These are phyloP conservation scores for Rubroboletus satanas DNA, from an alignment of 768 basidiomycete genomes.

Conservation along the genomic window DNA sequence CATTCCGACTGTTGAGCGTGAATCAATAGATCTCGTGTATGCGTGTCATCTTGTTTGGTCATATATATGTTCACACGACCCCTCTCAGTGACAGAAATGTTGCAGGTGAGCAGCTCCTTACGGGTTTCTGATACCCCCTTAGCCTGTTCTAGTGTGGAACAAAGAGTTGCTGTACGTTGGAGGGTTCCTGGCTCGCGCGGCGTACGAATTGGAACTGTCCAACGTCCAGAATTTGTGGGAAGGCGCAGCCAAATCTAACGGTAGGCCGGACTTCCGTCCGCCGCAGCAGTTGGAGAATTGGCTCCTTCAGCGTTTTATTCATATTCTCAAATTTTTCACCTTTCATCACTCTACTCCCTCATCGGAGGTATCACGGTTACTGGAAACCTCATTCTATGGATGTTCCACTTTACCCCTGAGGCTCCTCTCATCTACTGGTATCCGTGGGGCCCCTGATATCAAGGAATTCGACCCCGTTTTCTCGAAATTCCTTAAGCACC, in stretches of 20 bases:
- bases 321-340: slow-evolving; percentile 85
- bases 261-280: slow-evolving; percentile 25
- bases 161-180: slow-evolving; percentile 46
- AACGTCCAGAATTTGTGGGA: slow-evolving; percentile 48
- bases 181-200: slow-evolving; percentile 8
- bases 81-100: slow-evolving; percentile 7
- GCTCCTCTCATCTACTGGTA: slow-evolving; percentile 8
- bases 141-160: slow-evolving; percentile 67
- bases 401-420: slow-evolving; percentile 7
- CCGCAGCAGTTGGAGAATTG: slow-evolving; percentile 44
- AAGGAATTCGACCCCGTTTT: slow-evolving; percentile 70
- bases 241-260: slow-evolving; percentile 32
- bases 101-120: neutral
- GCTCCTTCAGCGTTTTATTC: slow-evolving; percentile 62
- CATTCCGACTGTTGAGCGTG: slow-evolving; percentile 18
- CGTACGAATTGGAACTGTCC: slow-evolving; percentile 13
- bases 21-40: slow-evolving; percentile 14
- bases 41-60: neutral
- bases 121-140: neutral
- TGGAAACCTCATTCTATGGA: slow-evolving; percentile 63
- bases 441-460: slow-evolving; percentile 10
- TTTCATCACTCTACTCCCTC: slow-evolving; percentile 88
- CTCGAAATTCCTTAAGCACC: slow-evolving; percentile 66
- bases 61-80: neutral
- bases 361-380: slow-evolving; percentile 61